phyloP scores from a whole-genome alignment of 768 basidiomycete genomes.

The Lactarius quietus region DNA sequence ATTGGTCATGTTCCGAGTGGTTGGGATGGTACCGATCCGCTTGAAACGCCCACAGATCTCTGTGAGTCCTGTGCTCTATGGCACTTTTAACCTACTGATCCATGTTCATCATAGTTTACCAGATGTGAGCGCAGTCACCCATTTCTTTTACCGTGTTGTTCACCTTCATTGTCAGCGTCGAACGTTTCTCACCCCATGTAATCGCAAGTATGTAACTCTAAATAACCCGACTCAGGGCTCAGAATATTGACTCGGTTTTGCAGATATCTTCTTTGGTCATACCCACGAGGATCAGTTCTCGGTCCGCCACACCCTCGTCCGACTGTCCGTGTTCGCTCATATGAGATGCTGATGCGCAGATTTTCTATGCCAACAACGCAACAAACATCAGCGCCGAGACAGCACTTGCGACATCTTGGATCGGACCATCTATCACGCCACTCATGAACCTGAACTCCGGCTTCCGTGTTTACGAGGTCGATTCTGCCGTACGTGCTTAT shows the following conservation, averaged over 20 bases:
- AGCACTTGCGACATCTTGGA: conserved; percentile 56
- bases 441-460: conserved; percentile 70
- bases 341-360: conserved; percentile 35
- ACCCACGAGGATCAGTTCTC: conserved; percentile 71
- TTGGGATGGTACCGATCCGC: conserved; percentile 69
- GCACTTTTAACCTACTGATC: not conserved
- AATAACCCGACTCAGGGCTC: conserved; percentile 2
- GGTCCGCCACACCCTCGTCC: conserved; percentile 34
- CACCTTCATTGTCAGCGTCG: conserved; percentile 44
- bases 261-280: conserved; percentile 77
- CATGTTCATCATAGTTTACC: conserved; percentile 38
- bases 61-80: conserved; percentile 42
- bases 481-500: conserved; percentile 52
- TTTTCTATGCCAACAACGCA: conserved; percentile 70
- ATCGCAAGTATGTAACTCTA: conserved; percentile 54
- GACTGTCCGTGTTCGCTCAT: not conserved
- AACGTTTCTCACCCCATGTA: conserved; percentile 75
- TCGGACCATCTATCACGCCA: conserved; percentile 67
- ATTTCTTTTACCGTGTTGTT: not conserved
- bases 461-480: conserved; percentile 70
- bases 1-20: conserved; percentile 56
- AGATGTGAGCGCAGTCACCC: conserved; percentile 38
- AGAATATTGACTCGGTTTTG: conserved; percentile 13
- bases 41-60: conserved; percentile 63
- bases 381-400: conserved; percentile 54